Percentiles rank a stretch among this genome's conserved stretches.
Evolutionary conservation across 176 grass and related monocot species (phyloP).

Genomic region (Carex kokanica): DNA sequence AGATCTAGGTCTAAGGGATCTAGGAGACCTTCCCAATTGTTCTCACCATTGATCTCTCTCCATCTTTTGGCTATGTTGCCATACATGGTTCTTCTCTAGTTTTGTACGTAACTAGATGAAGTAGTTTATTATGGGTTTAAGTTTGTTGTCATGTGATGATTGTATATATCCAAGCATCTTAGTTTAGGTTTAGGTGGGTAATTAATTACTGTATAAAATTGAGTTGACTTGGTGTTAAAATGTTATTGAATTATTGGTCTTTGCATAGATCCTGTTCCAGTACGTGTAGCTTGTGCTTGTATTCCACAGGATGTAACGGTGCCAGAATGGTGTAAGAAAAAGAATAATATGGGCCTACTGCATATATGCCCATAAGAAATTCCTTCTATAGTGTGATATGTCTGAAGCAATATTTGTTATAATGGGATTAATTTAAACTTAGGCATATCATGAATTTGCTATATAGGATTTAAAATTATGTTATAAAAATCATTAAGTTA

Average conservation of each 20-base stretch:
- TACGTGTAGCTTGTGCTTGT: slow-evolving; percentile 2
- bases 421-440: not conserved
- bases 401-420: not conserved
- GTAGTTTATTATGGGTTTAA: not conserved
- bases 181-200: not conserved
- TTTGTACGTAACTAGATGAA: not conserved
- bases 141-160: slow-evolving; percentile 15
- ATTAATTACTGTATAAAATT: slow-evolving; percentile 7
- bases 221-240: slow-evolving; percentile 2
- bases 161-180: slow-evolving; percentile 5
- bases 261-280: slow-evolving; percentile 12
- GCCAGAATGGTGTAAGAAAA: not conserved
- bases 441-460: not conserved
- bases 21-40: slow-evolving; percentile 68
- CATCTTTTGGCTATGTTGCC: slow-evolving; percentile 59
- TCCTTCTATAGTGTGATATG: not conserved
- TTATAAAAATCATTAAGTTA: not conserved
- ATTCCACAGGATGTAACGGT: not conserved
- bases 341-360: no score
- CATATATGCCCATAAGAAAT: no score
- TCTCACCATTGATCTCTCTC: slow-evolving; percentile 61
- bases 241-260: not conserved
- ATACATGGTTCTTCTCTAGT: slow-evolving; percentile 28
- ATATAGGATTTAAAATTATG: no score
- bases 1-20: slow-evolving; percentile 68